Evolutionary conservation across 305 asterid genomes (phyloP), one percentile per base, ranked within the genome.

Genomic region (Rubia tinctorum): DNA sequence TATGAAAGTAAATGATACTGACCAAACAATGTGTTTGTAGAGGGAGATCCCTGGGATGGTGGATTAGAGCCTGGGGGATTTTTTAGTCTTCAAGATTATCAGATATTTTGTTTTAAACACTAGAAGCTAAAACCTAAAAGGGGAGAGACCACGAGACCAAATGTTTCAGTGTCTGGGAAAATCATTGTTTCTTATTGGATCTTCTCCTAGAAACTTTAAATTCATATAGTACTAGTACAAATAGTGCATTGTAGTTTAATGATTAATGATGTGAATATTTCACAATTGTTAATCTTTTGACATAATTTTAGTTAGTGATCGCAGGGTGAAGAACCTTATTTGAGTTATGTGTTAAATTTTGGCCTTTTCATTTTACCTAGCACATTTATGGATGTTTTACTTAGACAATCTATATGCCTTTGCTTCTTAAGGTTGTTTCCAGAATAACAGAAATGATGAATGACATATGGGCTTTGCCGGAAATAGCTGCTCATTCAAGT

Each of bases 391-490:
- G n/a, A 9, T 20, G 14, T 58, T 43, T 44, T 72, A 18, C 8
- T 61, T 43, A 43, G 66, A 62, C 78, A 68, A 60, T 82, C 80
- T 73, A 80, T 79, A 42, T 59, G 3, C 77, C 71, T 74, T 75
- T 78, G 49, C 77, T 78, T 60, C 66, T 69, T 71, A 77, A 95
- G 99, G 95, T 89, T 80, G 76, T 83, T 76, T 89, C 87, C 65
- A 89, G 98, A 86, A 81, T 88, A 65, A 79, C 76, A 65, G 96
- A 87, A 77, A 86, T 90, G 90, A 82, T 84, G 73, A 83, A 85
- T 80, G 95, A 90, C 85, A 88, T 87, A 15, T 84, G 87, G 85
- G 77, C 79, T 73, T 77, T 80, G 56, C 75, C 76, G 75, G 86
- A 82, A 81, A 68, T 77, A 80, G 68, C 76, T 74, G 73, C 75